phyloP scores from a whole-genome alignment of 148 eudicot genomes.

The Rhododendron kiyosumense region DNA sequence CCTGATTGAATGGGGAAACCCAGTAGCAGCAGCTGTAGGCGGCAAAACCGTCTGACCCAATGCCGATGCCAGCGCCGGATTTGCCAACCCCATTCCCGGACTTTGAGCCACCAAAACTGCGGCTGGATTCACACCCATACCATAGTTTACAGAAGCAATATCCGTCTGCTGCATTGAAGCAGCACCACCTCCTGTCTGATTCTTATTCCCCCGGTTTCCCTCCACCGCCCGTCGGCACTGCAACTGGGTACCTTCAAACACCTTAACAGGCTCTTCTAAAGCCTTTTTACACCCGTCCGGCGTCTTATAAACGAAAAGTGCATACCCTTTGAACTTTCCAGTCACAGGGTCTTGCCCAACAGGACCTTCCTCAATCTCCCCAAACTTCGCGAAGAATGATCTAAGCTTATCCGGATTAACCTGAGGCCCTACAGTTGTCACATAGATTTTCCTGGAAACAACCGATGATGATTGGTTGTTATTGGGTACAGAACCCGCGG shows the following conservation, averaged over 20 bases:
- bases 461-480: not conserved
- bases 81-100: conserved; percentile 27
- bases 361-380: conserved; percentile 54
- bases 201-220: conserved; percentile 15
- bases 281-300: conserved; percentile 41
- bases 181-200: conserved; percentile 7
- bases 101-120: conserved; percentile 29
- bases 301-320: conserved; percentile 34
- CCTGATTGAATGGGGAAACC: conserved; percentile 13
- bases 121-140: conserved; percentile 26
- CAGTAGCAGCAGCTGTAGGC: conserved; percentile 2
- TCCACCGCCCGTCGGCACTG: conserved; percentile 32
- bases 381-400: conserved; percentile 33
- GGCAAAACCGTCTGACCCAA: conserved; percentile 7
- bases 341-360: conserved; percentile 26
- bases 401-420: conserved; percentile 24
- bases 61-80: conserved; percentile 26
- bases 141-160: conserved; percentile 9
- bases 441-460: conserved; percentile 29
- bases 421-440: conserved; percentile 36
- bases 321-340: conserved; percentile 44
- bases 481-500: conserved; percentile 22
- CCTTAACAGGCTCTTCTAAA: conserved; percentile 39
- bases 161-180: not conserved
- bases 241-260: conserved; percentile 35